Evolutionary conservation across 164 flowering plant genomes (phyloP), one percentile per base, ranked within the genome.

Genomic region (Chloranthus sessilifolius): DNA sequence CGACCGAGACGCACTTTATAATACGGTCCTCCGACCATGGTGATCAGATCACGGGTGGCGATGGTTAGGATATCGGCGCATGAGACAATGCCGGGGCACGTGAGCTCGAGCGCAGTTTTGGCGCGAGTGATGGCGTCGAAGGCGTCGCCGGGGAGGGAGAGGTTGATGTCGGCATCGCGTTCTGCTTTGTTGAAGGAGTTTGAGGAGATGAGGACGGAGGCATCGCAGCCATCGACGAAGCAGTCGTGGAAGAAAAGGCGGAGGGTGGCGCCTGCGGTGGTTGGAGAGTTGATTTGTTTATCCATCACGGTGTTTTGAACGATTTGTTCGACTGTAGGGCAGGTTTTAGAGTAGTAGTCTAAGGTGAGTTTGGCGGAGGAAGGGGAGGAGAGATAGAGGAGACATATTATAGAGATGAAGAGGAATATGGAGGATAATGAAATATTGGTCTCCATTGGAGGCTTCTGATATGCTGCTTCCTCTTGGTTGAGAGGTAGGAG

Each of bases 131-230:
- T 59, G 15, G 76, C 68, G 39, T 85, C 95, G 62, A 82, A 85
- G 28, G 63, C 89, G 48, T 85, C 89, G 0, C 95, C 89, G 4
- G 95, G 77, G 50, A 85, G 80, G 39, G 87, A 78, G 54, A 71
- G 80, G 61, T 82, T 85, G 59, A 74, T 63, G 37, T 82, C 83
- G 22, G 81, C 75, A 49, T 85, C 89, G 15, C 87, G 76, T 61
- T 82, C 95, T 17, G 87, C 79, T 35, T 58, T 62, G 60, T 73
- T 66, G 72, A 67, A 68, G 23, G 69, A 22, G 43, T 68, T 82
- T 58, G 88, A 74, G 52, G 81, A 31, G 49, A 82, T 52, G 45
- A 82, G 72, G 23, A 69, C 54, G 41, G 88, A 82, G 35, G 78
- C 88, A 33, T 82, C 88, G 48, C 88, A 82, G 42, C 88, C 88